Percentiles rank a stretch among this genome's conserved stretches.
Evolutionary conservation across 1,284 basidiomycete species (phyloP).

Genomic region (Quambalaria eucalypti): DNA sequence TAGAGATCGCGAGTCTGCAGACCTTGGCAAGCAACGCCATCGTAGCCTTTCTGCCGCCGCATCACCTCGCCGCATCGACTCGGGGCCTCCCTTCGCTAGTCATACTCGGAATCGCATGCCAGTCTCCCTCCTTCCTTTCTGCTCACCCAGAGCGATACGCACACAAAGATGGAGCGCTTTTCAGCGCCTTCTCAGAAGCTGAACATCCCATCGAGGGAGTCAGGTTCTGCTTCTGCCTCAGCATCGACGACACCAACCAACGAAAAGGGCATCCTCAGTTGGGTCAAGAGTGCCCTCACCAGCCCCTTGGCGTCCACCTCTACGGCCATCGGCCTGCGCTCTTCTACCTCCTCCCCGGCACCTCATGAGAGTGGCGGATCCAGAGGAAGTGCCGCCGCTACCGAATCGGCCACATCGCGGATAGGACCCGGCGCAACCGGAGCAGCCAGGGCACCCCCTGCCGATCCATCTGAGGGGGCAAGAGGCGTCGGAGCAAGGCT

Average conservation of each 20-base stretch:
- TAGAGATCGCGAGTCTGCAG: background rate
- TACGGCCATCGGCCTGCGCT: background rate
- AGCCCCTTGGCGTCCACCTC: background rate
- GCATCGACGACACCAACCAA: background rate
- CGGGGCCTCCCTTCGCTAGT: background rate
- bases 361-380: too few relatives aligned
- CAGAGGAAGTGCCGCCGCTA: too few relatives aligned
- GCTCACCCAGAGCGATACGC: too few relatives aligned
- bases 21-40: background rate
- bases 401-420: too few relatives aligned
- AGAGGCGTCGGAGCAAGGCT: too few relatives aligned
- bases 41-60: too few relatives aligned
- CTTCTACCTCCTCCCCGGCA: background rate
- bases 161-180: too few relatives aligned
- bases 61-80: too few relatives aligned
- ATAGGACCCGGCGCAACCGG: background rate
- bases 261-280: background rate
- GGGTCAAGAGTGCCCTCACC: background rate
- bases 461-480: background rate
- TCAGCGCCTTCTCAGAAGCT: background rate
- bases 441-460: background rate
- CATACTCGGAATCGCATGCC: background rate
- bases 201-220: background rate
- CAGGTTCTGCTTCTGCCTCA: background rate
- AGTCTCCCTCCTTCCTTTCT: background rate